Evolutionary conservation across 1,284 basidiomycete species (phyloP), one percentile per base, ranked within the genome.

Genomic region (Amylostereum chailletii): DNA sequence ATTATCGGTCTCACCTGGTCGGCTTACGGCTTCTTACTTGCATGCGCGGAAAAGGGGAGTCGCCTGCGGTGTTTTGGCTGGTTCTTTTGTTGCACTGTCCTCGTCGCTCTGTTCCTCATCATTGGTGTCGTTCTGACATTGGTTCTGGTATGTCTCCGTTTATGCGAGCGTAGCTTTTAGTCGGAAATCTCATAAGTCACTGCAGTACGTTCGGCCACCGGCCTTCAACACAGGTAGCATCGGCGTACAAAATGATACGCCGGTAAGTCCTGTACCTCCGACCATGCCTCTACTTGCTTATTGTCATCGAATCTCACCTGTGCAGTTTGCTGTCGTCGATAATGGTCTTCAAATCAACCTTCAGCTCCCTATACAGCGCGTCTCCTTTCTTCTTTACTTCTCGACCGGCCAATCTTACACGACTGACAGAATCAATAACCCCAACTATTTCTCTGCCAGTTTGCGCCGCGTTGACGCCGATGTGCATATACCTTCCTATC

Each of bases 371-470:
- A 83, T 93, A 55, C 47, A 50, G 55, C 55, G 64, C 59, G 83
- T 67, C 30, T 26, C 11, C 19, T 34, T 51, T 49, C n/a, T 39
- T 41, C 11, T 38, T 5, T n/a, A 26, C n/a, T 7, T 5, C 26
- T 19, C 33, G 7, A 34, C 5, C n/a, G 30, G 2, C 51, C 53
- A 30, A 34, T 7, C 47, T 38, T 30, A 9, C 34, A 36, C 30
- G 6, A 42, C 10, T 32, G 34, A 41, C 58, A 92, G 88, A 45
- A 87, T 93, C 51, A 68, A 72, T 57, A 94, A 94, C 62, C 92
- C 90, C 34, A 93, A 94, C 63, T 93, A 83, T 71, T 93, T 94
- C 65, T 68, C 75, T 9, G 85, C 88, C 27, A 72, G 76, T 46
- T 81, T 94, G 64, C 76, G 77, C 51, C 71, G 78, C 50, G 81